Percentiles rank a stretch among this genome's conserved stretches.
phyloP scores from a whole-genome alignment of 2,329 filamentous ascomycete species.

The Fusarium sublunatum region DNA sequence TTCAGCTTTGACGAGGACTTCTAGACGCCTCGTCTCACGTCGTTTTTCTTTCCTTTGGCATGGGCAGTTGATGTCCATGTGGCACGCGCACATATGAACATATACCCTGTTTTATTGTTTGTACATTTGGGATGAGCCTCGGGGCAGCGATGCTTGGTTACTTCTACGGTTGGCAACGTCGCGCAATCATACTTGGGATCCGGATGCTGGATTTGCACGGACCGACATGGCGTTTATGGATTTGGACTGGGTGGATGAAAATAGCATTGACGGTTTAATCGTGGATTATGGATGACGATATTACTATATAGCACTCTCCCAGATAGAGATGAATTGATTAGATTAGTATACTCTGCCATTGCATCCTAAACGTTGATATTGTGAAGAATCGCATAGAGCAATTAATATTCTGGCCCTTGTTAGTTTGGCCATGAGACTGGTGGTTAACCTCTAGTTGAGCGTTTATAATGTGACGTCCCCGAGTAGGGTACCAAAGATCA shows the following conservation, averaged over 20 bases:
- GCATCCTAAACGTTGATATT: not conserved
- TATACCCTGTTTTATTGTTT: constrained; percentile 45
- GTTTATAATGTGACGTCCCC: no score
- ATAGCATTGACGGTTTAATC: constrained; percentile 43
- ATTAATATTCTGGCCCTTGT: no score
- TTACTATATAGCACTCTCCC: constrained; percentile 40
- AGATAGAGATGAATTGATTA: constrained; percentile 39
- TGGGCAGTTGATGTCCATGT: constrained; percentile 1
- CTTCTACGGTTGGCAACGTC: constrained; percentile 16
- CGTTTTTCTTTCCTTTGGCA: constrained; percentile 13
- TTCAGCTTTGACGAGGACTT: constrained; percentile 98
- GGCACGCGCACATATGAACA: constrained; percentile 30
- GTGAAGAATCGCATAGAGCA: not conserved
- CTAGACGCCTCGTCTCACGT: constrained; percentile 62
- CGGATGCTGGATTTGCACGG: constrained; percentile 34
- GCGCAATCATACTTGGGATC: constrained; percentile 34
- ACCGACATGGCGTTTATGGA: constrained; percentile 40
- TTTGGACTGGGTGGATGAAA: constrained; percentile 38
- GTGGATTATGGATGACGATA: constrained; percentile 44
- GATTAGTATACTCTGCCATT: constrained; percentile 5
- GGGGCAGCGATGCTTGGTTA: constrained; percentile 36
- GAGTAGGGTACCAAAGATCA: no score
- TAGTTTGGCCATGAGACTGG: no score
- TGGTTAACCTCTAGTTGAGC: no score
- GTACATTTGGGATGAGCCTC: constrained; percentile 43